A percentile compares a stretch with the other conserved stretches of the same genome.
Evolutionary conservation across 2,329 filamentous ascomycete genomes (phyloP).

Genomic region (Teratosphaeria destructans): DNA sequence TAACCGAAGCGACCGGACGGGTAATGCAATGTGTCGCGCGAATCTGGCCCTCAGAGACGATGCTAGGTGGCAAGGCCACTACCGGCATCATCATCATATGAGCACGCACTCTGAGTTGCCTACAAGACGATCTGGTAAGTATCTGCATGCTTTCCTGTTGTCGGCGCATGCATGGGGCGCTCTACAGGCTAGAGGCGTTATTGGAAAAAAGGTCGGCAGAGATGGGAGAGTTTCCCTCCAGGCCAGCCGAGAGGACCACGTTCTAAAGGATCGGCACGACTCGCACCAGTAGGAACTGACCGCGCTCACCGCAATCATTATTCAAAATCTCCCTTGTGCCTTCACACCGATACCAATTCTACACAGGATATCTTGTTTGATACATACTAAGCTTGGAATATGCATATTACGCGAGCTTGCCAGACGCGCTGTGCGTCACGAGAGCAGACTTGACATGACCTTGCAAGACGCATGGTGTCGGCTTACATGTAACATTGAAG

Average conservation of each 20-base stretch:
- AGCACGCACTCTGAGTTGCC: background rate
- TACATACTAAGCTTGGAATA: background rate
- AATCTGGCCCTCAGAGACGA: background rate
- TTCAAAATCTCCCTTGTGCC: background rate
- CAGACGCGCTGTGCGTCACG: background rate
- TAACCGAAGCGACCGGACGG: background rate
- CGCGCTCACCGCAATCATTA: background rate
- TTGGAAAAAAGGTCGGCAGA: background rate
- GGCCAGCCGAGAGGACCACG: background rate
- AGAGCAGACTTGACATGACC: background rate
- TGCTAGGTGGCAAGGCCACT: background rate
- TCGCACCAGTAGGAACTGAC: background rate
- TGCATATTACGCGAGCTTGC: background rate
- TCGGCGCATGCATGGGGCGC: background rate
- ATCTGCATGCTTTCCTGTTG: too few relatives aligned
- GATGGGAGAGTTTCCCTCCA: background rate
- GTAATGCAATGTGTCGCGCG: background rate
- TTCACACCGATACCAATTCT: background rate
- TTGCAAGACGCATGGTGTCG: background rate
- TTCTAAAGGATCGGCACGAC: background rate
- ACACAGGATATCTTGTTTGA: background rate
- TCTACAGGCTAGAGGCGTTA: background rate
- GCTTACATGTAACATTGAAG: too few relatives aligned
- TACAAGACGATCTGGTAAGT: background rate
- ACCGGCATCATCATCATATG: background rate